Percentiles rank a stretch among this genome's conserved stretches.
phyloP scores from a whole-genome alignment of 2,329 filamentous ascomycete species.

The Diplodia mutila region DNA sequence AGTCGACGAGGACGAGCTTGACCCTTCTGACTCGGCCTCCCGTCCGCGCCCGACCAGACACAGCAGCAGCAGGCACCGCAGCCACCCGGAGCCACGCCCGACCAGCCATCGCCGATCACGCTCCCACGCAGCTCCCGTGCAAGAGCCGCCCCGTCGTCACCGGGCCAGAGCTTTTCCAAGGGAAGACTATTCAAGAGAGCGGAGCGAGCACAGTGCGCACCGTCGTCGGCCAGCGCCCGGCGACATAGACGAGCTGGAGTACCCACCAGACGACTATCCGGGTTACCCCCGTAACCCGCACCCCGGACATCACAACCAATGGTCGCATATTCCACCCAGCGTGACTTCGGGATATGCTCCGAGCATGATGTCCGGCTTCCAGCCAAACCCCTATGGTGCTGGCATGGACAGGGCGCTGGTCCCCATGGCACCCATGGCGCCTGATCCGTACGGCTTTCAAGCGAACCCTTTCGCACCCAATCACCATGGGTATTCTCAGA shows the following conservation, averaged over 20 bases:
- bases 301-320: slow-evolving; percentile 40
- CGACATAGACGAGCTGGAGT: slow-evolving; percentile 49
- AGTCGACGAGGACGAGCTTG: slow-evolving; percentile 49
- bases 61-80: slow-evolving; percentile 33
- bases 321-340: slow-evolving; percentile 42
- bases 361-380: slow-evolving; percentile 42
- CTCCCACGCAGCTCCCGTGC: slow-evolving; percentile 28
- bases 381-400: slow-evolving; percentile 33
- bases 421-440: slow-evolving; percentile 39
- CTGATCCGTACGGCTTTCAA: slow-evolving; percentile 43
- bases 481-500: slow-evolving; percentile 28
- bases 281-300: slow-evolving; percentile 42
- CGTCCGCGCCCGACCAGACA: slow-evolving; percentile 37
- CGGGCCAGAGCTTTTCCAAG: slow-evolving; percentile 33
- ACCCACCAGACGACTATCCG: slow-evolving; percentile 51
- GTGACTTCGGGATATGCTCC: slow-evolving; percentile 43
- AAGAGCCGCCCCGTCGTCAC: slow-evolving; percentile 30
- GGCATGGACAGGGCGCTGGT: slow-evolving; percentile 35
- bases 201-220: slow-evolving; percentile 33
- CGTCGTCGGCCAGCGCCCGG: slow-evolving; percentile 37
- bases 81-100: slow-evolving; percentile 39
- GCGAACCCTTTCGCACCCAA: slow-evolving; percentile 45
- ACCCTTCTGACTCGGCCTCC: slow-evolving; percentile 55
- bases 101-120: slow-evolving; percentile 37
- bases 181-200: slow-evolving; percentile 33